Evolutionary conservation across 1,284 basidiomycete genomes (phyloP).

Genomic region (Malassezia vespertilionis): DNA sequence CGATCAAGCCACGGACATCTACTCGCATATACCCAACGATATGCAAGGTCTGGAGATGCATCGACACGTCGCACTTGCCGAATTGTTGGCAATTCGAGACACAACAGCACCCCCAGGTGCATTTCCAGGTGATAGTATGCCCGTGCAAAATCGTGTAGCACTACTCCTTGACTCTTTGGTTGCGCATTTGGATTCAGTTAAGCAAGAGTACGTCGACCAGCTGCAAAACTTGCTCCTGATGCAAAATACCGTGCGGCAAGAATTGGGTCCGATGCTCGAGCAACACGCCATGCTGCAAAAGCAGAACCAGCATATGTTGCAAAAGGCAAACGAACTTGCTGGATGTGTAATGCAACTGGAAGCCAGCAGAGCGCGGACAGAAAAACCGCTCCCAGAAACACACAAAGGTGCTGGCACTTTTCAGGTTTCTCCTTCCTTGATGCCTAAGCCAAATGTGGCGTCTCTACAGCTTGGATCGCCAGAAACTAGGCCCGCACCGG

Average conservation of each 20-base stretch:
- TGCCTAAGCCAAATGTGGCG: not conserved
- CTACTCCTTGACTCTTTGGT: constrained; percentile 6
- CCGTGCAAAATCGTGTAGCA: constrained; percentile 2
- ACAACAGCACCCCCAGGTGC: not conserved
- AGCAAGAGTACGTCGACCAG: constrained; percentile 5
- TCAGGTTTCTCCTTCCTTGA: not conserved
- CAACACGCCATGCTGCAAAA: constrained; percentile 9
- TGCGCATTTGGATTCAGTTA: constrained; percentile 13
- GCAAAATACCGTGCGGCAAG: constrained; percentile 7
- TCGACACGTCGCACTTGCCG: constrained; percentile 11
- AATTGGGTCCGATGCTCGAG: constrained; percentile 9
- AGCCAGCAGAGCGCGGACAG: not conserved
- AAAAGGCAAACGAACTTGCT: constrained; percentile 4
- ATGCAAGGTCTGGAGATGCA: constrained; percentile 9
- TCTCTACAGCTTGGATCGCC: not conserved
- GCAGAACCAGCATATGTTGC: constrained; percentile 6
- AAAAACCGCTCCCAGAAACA: constrained; percentile 1
- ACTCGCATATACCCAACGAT: no score
- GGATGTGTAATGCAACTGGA: not conserved
- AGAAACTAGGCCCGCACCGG: not conserved
- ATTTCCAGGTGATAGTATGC: not conserved
- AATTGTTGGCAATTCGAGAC: constrained; percentile 7
- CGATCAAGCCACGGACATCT: no score
- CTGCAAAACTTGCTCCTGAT: constrained; percentile 3
- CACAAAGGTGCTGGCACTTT: not conserved